Evolutionary conservation across 176 grass and related monocot genomes (phyloP).

Genomic region (Bolboschoenus planiculmis): DNA sequence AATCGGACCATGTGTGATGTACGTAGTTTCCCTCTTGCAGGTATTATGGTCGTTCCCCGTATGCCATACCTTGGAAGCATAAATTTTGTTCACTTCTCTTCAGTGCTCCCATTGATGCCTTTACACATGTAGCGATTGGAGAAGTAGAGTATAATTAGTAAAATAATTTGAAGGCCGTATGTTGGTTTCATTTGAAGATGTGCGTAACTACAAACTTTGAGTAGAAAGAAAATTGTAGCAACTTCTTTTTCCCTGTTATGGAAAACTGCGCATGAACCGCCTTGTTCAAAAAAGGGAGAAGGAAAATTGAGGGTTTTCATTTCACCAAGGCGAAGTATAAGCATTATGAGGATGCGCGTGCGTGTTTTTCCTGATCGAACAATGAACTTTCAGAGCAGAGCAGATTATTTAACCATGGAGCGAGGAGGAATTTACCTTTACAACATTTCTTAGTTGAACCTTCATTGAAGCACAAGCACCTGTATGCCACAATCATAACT

Average conservation of each 20-base stretch:
- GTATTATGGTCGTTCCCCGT: neutral
- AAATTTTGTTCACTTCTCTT: neutral
- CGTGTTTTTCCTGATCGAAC: neutral
- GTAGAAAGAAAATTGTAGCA: neutral
- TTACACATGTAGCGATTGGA: neutral
- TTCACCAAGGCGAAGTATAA: neutral
- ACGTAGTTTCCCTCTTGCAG: neutral
- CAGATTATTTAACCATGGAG: neutral
- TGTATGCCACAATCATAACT: neutral
- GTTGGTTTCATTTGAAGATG: too few relatives aligned
- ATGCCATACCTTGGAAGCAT: neutral
- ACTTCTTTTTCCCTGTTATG: neutral
- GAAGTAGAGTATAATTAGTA: neutral
- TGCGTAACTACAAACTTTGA: too few relatives aligned
- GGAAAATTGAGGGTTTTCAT: neutral
- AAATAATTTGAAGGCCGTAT: neutral
- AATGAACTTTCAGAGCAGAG: neutral
- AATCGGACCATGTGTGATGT: too few relatives aligned
- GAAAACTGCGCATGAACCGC: neutral
- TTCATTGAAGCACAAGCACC: constrained; percentile 12
- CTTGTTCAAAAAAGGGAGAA: neutral
- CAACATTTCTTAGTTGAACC: neutral
- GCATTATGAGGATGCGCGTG: neutral
- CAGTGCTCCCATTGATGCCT: neutral
- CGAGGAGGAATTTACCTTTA: neutral